phyloP scores from a whole-genome alignment of 2,329 filamentous ascomycete species.

The Neoarthrinium moseri region DNA sequence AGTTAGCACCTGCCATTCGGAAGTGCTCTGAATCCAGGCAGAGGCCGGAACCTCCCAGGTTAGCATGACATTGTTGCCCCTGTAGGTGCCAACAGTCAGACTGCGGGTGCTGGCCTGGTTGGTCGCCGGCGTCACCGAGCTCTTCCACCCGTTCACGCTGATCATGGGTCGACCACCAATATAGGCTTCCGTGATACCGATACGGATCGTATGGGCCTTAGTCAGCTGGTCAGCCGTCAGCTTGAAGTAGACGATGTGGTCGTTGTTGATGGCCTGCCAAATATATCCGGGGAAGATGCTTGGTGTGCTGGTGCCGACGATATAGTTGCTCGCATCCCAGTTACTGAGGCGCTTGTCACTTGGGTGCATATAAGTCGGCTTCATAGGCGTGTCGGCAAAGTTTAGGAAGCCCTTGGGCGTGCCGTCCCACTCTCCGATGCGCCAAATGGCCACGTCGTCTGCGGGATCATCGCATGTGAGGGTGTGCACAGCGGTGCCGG shows the following conservation, averaged over 20 bases:
- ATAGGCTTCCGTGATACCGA: conserved; percentile 31
- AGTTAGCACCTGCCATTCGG: conserved; percentile 27
- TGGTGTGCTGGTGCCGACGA: conserved; percentile 30
- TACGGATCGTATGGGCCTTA: conserved; percentile 23
- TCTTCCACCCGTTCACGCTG: conserved; percentile 27
- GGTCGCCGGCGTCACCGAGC: conserved; percentile 23
- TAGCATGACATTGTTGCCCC: conserved; percentile 28
- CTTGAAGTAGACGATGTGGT: conserved; percentile 38
- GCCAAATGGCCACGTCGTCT: conserved; percentile 31
- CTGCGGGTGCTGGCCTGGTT: conserved; percentile 28
- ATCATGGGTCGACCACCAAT: conserved; percentile 29
- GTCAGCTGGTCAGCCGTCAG: conserved; percentile 26
- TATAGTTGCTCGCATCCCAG: conserved; percentile 32
- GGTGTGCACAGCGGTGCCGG: conserved; percentile 26
- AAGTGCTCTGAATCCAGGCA: conserved; percentile 25
- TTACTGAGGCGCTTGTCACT: conserved; percentile 28
- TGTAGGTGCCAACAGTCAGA: conserved; percentile 31
- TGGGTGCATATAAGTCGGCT: conserved; percentile 41
- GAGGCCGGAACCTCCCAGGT: conserved; percentile 24
- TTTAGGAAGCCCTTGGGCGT: conserved; percentile 33
- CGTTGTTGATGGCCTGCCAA: conserved; percentile 40
- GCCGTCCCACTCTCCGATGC: conserved; percentile 35
- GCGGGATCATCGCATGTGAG: conserved; percentile 28
- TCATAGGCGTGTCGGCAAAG: conserved; percentile 34
- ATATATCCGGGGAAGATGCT: conserved; percentile 39